A percentile compares a stretch with the other conserved stretches of the same genome.
Conservation (phyloP, 176 grass and related monocot species). For the Eleusine indica region DNA sequence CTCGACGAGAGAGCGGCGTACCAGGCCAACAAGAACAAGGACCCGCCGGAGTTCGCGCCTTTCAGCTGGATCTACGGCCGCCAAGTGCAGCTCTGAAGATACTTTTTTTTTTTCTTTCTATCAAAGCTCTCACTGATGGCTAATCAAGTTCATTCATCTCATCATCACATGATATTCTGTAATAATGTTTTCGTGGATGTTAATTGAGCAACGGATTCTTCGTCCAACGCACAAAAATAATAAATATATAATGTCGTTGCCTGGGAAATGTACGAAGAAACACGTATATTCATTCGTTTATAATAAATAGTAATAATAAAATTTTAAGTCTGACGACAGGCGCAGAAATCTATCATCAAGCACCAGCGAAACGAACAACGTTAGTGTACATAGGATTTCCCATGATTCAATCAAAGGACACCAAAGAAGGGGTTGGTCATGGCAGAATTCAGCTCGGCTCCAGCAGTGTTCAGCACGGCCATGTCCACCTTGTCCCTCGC, state of each 20-base stretch:
- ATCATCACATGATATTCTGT: too few relatives aligned
- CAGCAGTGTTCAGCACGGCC: conserved; percentile 69
- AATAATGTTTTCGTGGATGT: too few relatives aligned
- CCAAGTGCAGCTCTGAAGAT: conserved; percentile 14
- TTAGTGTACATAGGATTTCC: conserved; percentile 12
- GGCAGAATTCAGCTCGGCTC: conserved; percentile 88
- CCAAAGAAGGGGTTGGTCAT: conserved; percentile 98
- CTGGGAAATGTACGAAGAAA: background rate
- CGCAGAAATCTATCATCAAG: background rate
- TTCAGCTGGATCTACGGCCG: conserved; percentile 47
- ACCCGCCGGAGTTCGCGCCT: background rate
- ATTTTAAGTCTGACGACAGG: background rate
- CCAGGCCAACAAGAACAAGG: background rate
- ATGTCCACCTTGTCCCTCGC: conserved; percentile 82
- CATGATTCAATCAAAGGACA: conserved; percentile 61
- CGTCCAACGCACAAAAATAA: background rate
- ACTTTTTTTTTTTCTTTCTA: too few relatives aligned
- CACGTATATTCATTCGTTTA: background rate
- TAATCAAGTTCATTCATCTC: too few relatives aligned
- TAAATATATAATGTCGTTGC: too few relatives aligned
- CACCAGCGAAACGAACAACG: background rate
- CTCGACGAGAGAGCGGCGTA: conserved; percentile 35
- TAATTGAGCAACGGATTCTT: background rate
- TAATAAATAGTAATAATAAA: background rate
- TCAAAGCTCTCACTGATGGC: too few relatives aligned